A percentile compares a stretch with the other conserved stretches of the same genome.
Evolutionary conservation across 73 alveolate genomes (phyloP).

Genomic region (Paramecium biaurelia): DNA sequence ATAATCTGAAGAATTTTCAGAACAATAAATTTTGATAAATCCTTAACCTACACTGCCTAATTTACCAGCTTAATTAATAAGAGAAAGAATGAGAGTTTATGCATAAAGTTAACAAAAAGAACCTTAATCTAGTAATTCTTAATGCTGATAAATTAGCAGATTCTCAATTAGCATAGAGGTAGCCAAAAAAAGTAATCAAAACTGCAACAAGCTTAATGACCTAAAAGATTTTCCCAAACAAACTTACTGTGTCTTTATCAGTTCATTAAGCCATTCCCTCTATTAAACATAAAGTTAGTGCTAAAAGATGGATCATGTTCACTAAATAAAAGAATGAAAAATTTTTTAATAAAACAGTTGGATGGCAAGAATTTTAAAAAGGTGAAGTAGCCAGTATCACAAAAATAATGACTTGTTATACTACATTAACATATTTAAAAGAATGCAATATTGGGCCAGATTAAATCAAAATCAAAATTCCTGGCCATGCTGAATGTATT

Average conservation of each 20-base stretch:
- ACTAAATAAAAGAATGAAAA: neutral
- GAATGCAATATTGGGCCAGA: conserved; percentile 57
- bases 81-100: conserved; percentile 42
- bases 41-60: conserved; percentile 18
- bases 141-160: neutral
- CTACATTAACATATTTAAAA: conserved; percentile 38
- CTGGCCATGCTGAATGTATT: conserved; percentile 66
- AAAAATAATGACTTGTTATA: conserved; percentile 62
- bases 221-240: neutral
- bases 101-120: neutral
- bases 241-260: neutral
- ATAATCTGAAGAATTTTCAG: neutral
- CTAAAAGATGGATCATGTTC: conserved; percentile 34
- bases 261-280: conserved; percentile 25
- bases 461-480: conserved; percentile 28
- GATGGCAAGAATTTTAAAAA: conserved; percentile 5
- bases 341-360: neutral
- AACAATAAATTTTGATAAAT: neutral
- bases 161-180: neutral
- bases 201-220: neutral
- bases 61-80: neutral
- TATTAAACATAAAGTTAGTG: neutral
- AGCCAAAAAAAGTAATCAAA: neutral
- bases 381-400: conserved; percentile 59
- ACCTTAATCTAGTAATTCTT: neutral